phyloP scores from a whole-genome alignment of 1,284 basidiomycete genomes.

The Melampsora larici-populina region DNA sequence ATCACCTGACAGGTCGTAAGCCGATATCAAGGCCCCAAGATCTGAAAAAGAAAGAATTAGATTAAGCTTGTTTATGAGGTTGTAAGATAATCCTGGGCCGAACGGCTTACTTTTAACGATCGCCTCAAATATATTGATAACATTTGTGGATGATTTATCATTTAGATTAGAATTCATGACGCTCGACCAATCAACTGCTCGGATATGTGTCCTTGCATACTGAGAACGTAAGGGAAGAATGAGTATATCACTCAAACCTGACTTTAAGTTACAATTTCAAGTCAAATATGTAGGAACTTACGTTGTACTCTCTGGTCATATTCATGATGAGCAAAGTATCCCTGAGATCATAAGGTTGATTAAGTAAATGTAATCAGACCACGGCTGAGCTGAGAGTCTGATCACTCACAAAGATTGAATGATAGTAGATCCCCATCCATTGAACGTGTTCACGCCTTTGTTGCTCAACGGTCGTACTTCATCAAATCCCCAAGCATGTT shows the following conservation, averaged over 20 bases:
- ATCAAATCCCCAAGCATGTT: conserved; percentile 40
- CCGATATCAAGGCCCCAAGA: conserved; percentile 35
- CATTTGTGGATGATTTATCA: not conserved
- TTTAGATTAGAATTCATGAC: not conserved
- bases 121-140: conserved; percentile 35
- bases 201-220: conserved; percentile 41
- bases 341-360: not conserved
- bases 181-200: conserved; percentile 40
- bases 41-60: conserved; percentile 13
- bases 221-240: not conserved
- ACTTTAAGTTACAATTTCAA: not conserved
- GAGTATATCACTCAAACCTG: not conserved
- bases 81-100: too few species aligned
- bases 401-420: conserved; percentile 32
- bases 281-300: not conserved
- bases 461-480: conserved; percentile 23
- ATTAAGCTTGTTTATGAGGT: not conserved
- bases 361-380: not conserved
- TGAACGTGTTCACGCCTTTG: conserved; percentile 22
- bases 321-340: conserved; percentile 43
- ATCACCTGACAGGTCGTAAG: conserved; percentile 42
- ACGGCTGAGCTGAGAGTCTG: not conserved
- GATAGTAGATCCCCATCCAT: conserved; percentile 39
- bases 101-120: conserved; percentile 23
- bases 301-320: conserved; percentile 42